Percentiles rank a stretch among this genome's conserved stretches.
phyloP scores from a whole-genome alignment of 2,329 filamentous ascomycete species.

The Magnaporthiopsis incrustans region DNA sequence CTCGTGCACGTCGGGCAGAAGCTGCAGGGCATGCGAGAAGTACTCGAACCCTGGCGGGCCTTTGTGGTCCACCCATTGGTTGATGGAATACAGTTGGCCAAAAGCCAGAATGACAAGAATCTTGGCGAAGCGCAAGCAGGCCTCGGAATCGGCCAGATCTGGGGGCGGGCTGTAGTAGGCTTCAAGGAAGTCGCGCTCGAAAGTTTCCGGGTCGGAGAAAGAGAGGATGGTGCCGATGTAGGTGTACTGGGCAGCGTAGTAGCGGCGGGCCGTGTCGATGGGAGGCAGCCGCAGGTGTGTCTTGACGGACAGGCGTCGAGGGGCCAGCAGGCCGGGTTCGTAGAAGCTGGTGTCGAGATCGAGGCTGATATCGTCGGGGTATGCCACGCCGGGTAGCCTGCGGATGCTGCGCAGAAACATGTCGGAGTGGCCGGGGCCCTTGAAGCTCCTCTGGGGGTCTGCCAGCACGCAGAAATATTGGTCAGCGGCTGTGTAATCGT shows the following conservation, averaged over 20 bases:
- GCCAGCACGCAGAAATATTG: constrained; percentile 14
- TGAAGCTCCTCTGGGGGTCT: constrained; percentile 18
- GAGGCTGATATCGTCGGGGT: constrained; percentile 21
- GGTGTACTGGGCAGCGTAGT: constrained; percentile 37
- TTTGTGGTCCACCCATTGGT: constrained; percentile 43
- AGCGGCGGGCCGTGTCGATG: constrained; percentile 37
- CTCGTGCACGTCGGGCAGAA: constrained; percentile 47
- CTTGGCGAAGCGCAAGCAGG: constrained; percentile 42
- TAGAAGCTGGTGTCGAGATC: constrained; percentile 25
- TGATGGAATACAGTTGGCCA: constrained; percentile 49
- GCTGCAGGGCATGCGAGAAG: constrained; percentile 41
- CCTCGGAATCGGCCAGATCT: constrained; percentile 33
- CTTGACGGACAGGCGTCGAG: constrained; percentile 17
- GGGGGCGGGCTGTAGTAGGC: constrained; percentile 33
- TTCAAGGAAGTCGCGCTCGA: constrained; percentile 34
- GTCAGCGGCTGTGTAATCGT: no score
- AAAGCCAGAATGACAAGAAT: constrained; percentile 45
- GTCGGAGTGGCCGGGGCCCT: constrained; percentile 29
- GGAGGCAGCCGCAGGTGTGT: constrained; percentile 13
- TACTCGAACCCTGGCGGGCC: constrained; percentile 48
- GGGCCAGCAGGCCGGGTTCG: constrained; percentile 25
- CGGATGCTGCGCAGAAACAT: constrained; percentile 26
- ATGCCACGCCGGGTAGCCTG: not conserved
- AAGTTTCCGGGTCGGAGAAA: constrained; percentile 37
- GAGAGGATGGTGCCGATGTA: constrained; percentile 52